Evolutionary conservation across 169 alveolate genomes (phyloP).

Genomic region (Cryptosporidium sp.): DNA sequence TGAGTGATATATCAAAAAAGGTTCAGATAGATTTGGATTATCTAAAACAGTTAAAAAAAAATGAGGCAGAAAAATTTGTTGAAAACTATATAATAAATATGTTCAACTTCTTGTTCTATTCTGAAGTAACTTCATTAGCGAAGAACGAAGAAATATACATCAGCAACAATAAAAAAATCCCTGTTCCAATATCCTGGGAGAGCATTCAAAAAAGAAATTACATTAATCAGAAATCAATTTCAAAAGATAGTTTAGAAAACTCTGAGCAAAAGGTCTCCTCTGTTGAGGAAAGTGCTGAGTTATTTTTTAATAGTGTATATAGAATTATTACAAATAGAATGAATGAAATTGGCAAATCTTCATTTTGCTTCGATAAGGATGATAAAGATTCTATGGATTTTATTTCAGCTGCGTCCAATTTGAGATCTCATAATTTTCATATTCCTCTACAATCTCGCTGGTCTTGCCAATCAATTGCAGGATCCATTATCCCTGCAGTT

Average conservation of each 20-base stretch:
- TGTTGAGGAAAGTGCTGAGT: slow-evolving; percentile 31
- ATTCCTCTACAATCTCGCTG: slow-evolving; percentile 84
- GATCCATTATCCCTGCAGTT: slow-evolving; percentile 97
- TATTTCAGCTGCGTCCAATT: slow-evolving; percentile 90
- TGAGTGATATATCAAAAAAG: slow-evolving; percentile 78
- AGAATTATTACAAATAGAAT: slow-evolving; percentile 20
- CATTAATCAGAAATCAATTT: background rate
- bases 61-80: slow-evolving; percentile 63
- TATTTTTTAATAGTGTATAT: slow-evolving; percentile 65
- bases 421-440: slow-evolving; percentile 91
- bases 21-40: slow-evolving; percentile 26
- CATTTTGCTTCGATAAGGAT: slow-evolving; percentile 90
- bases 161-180: slow-evolving; percentile 18
- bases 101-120: slow-evolving; percentile 29
- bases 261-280: slow-evolving; percentile 46
- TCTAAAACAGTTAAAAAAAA: slow-evolving; percentile 71
- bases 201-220: background rate
- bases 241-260: background rate
- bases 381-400: slow-evolving; percentile 91
- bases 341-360: slow-evolving; percentile 40
- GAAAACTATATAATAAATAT: slow-evolving; percentile 30
- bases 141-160: slow-evolving; percentile 5
- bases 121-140: background rate
- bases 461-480: slow-evolving; percentile 94
- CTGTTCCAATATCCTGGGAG: slow-evolving; percentile 48